phyloP scores from a whole-genome alignment of 345 rosid species.

The Salix suchowensis region DNA sequence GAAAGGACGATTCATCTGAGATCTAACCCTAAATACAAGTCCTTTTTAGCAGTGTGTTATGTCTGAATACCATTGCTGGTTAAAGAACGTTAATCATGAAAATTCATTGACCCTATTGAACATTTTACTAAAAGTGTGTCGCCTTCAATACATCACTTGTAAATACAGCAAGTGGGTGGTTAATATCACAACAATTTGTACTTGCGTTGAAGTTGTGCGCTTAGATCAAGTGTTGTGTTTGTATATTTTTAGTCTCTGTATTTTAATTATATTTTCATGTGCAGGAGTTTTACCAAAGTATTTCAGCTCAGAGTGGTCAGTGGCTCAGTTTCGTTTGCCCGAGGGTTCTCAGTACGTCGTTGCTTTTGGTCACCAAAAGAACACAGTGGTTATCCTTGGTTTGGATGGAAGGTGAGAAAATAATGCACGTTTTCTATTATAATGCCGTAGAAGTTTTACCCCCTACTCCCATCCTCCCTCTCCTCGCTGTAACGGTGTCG shows the following conservation, averaged over 20 bases:
- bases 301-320: constrained; percentile 98
- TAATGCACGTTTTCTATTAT: too few relatives aligned
- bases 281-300: constrained; percentile 93
- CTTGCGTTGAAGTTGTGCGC: not conserved
- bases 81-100: not conserved
- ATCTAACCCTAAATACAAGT: not conserved
- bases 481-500: not conserved
- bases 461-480: not conserved
- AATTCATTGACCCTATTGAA: not conserved
- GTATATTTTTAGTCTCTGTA: not conserved
- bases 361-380: constrained; percentile 89
- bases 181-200: not conserved
- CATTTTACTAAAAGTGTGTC: not conserved
- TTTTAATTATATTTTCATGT: not conserved
- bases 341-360: constrained; percentile 84
- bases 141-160: not conserved
- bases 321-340: constrained; percentile 79
- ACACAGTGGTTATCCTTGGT: constrained; percentile 85
- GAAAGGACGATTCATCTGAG: not conserved
- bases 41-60: not conserved
- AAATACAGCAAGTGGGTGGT: not conserved
- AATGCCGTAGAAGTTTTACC: not conserved
- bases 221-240: too few relatives aligned
- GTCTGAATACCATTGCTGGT: not conserved
- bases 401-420: constrained; percentile 81